Percentiles rank a stretch among this genome's conserved stretches.
Evolutionary conservation across 192 early-diverging fungal species (phyloP).

Genomic region (Backusella luteola): DNA sequence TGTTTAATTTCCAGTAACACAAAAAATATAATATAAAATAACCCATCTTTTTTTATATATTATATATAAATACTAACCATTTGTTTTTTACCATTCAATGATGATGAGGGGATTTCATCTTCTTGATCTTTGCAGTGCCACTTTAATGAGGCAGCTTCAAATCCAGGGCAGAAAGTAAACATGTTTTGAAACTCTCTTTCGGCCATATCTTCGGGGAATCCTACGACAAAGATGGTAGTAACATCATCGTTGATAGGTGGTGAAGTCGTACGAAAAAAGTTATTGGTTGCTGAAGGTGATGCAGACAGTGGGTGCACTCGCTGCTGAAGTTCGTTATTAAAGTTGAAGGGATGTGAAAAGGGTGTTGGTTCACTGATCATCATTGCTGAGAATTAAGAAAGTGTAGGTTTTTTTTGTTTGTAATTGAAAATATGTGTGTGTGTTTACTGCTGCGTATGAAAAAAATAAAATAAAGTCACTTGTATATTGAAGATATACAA

Average conservation of each 20-base stretch:
- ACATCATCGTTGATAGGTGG: slow-evolving; percentile 71
- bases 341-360: not conserved
- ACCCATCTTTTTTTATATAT: not conserved
- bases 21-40: not conserved
- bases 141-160: slow-evolving; percentile 97
- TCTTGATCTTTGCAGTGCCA: slow-evolving; percentile 72
- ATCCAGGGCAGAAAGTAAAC: slow-evolving; percentile 96
- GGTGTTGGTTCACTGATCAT: slow-evolving; percentile 23
- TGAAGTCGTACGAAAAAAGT: not conserved
- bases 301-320: slow-evolving; percentile 25
- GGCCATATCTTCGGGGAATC: slow-evolving; percentile 98
- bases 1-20: not conserved
- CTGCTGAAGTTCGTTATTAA: not conserved
- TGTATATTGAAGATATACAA: not conserved
- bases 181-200: slow-evolving; percentile 99
- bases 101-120: slow-evolving; percentile 49
- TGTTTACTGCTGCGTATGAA: not conserved
- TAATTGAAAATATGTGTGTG: not conserved
- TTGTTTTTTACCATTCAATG: slow-evolving; percentile 22
- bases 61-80: slow-evolving; percentile 14
- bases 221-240: slow-evolving; percentile 98
- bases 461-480: not conserved
- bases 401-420: not conserved
- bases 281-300: slow-evolving; percentile 9
- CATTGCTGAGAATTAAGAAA: slow-evolving; percentile 1